These are phyloP conservation scores for Platanus orientalis DNA, from an alignment of 164 flowering plant genomes.

Conservation along the genomic window DNA sequence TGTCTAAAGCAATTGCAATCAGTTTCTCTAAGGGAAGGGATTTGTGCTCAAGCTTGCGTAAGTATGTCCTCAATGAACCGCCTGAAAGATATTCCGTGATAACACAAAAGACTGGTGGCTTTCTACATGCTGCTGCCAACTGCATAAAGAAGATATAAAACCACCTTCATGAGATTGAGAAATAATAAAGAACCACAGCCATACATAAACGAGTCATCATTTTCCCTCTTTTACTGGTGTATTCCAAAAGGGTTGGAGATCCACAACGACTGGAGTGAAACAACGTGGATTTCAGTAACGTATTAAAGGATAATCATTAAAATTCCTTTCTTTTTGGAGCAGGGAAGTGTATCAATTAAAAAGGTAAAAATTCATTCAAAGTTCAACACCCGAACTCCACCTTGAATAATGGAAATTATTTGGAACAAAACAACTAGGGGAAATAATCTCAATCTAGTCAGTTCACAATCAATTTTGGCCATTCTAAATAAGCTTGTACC, in stretches of 20 bases:
- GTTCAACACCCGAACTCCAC: too few species aligned
- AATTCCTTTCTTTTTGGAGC: too few species aligned
- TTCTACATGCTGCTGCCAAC: conserved; percentile 79
- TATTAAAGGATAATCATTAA: too few species aligned
- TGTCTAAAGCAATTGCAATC: conserved; percentile 62
- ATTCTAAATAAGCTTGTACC: too few species aligned
- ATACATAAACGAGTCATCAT: not conserved
- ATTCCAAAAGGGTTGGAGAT: not conserved
- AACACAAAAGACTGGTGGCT: conserved; percentile 72
- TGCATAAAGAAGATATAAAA: conserved; percentile 28
- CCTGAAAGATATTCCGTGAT: conserved; percentile 76
- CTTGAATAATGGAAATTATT: not conserved
- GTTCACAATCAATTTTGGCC: not conserved
- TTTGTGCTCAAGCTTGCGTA: conserved; percentile 65
- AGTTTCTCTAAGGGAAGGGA: conserved; percentile 55
- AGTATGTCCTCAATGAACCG: conserved; percentile 83
- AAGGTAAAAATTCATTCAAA: too few species aligned
- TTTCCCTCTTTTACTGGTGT: too few species aligned
- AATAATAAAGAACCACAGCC: conserved; percentile 1
- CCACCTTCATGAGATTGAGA: too few species aligned
- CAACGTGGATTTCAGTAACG: not conserved
- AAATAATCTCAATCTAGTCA: not conserved
- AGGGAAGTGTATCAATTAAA: too few species aligned
- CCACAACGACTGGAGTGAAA: not conserved
- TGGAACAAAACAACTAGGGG: not conserved